Percentiles rank a stretch among this genome's conserved stretches.
Conservation (phyloP, 176 grass and related monocot species). For the Cymbopogon citratus region DNA sequence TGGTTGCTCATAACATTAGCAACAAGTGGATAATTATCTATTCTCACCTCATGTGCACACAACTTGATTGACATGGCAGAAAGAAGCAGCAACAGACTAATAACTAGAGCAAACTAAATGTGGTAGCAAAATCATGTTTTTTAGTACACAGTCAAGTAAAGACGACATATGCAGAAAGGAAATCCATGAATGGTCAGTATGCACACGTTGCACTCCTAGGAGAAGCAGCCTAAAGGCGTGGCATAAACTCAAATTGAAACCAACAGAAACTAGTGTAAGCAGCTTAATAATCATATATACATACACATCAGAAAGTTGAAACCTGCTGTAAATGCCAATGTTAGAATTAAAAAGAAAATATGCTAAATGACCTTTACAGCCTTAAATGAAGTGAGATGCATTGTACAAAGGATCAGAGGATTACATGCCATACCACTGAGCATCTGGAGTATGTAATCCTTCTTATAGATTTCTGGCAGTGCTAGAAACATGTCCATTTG, state of each 20-base stretch:
- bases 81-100: neutral
- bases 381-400: neutral
- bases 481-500: constrained; percentile 53
- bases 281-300: neutral
- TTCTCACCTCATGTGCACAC: neutral
- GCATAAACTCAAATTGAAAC: neutral
- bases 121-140: neutral
- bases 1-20: neutral
- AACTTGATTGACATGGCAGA: neutral
- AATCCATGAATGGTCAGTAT: neutral
- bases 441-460: constrained; percentile 47
- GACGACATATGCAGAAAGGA: neutral
- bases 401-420: neutral
- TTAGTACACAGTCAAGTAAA: neutral
- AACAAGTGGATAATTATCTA: neutral
- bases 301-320: neutral
- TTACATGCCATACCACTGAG: neutral
- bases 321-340: neutral
- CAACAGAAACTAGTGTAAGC: neutral
- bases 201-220: neutral
- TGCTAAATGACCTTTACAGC: neutral
- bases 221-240: neutral
- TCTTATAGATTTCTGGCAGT: constrained; percentile 38
- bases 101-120: neutral
- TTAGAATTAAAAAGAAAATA: neutral